Evolutionary conservation across 345 rosid species (phyloP).

Genomic region (Balakata baccata): DNA sequence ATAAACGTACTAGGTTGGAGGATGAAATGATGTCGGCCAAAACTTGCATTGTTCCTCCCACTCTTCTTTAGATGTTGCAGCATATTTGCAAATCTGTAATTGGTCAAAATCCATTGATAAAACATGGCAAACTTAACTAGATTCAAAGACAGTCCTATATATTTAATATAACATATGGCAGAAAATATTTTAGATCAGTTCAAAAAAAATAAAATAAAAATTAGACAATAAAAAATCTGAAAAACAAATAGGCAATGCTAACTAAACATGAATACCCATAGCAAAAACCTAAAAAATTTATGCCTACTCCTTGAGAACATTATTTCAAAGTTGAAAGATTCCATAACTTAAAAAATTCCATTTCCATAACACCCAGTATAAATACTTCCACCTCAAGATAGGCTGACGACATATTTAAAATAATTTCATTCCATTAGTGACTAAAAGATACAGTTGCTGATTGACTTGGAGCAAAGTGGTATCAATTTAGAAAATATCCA

Average conservation of each 20-base stretch:
- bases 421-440: too few relatives aligned
- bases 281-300: neutral
- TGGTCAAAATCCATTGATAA: constrained; percentile 9
- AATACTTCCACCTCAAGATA: neutral
- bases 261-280: neutral
- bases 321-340: neutral
- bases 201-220: too few relatives aligned
- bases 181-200: too few relatives aligned
- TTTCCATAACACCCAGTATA: neutral
- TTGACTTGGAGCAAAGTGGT: too few relatives aligned
- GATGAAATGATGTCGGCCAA: constrained; percentile 95
- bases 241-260: neutral
- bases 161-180: neutral
- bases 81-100: constrained; percentile 61
- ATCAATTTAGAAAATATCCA: neutral
- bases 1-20: constrained; percentile 77
- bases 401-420: too few relatives aligned
- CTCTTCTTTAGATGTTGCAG: constrained; percentile 71
- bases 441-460: too few relatives aligned
- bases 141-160: neutral
- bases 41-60: constrained; percentile 91
- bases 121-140: constrained; percentile 1
- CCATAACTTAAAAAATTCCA: neutral
- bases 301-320: neutral
- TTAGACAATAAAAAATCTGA: neutral